Evolutionary conservation across 179 eudicot genomes (phyloP).

Genomic region (Vitellaria paradoxa): DNA sequence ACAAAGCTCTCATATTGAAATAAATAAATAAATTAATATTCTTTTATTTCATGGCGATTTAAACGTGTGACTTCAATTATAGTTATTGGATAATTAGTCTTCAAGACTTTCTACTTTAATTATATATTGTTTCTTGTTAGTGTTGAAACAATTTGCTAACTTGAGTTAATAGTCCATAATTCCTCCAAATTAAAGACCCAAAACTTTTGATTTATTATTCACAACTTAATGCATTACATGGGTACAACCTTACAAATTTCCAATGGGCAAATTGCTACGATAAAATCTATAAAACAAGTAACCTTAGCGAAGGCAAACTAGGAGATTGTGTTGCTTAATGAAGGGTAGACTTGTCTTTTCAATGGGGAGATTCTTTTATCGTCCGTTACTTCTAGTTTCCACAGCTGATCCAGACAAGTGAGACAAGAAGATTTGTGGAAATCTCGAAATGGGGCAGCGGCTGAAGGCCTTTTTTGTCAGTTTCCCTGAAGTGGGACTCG

Average conservation of each 20-base stretch:
- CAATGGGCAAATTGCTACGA: no score
- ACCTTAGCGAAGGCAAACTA: no score
- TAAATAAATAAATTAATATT: background rate
- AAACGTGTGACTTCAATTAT: background rate
- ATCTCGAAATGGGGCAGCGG: conserved; percentile 43
- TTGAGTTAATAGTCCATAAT: background rate
- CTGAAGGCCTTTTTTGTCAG: conserved; percentile 31
- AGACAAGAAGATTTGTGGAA: conserved; percentile 50
- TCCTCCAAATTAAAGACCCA: background rate
- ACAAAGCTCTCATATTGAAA: background rate
- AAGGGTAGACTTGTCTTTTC: conserved; percentile 12
- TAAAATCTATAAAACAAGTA: no score
- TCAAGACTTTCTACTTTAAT: background rate
- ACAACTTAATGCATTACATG: background rate
- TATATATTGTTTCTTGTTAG: background rate
- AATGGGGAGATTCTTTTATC: background rate
- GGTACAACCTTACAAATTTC: no score
- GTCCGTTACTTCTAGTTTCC: conserved; percentile 11
- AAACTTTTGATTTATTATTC: background rate
- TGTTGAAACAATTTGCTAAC: background rate
- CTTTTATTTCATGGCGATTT: background rate
- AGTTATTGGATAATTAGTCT: background rate
- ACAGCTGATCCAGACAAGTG: conserved; percentile 28
- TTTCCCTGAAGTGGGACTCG: conserved; percentile 33
- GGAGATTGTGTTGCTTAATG: no score